These are phyloP conservation scores for Ocimum tenuiflorum DNA, from an alignment of 257 asterid genomes.

Conservation along the genomic window DNA sequence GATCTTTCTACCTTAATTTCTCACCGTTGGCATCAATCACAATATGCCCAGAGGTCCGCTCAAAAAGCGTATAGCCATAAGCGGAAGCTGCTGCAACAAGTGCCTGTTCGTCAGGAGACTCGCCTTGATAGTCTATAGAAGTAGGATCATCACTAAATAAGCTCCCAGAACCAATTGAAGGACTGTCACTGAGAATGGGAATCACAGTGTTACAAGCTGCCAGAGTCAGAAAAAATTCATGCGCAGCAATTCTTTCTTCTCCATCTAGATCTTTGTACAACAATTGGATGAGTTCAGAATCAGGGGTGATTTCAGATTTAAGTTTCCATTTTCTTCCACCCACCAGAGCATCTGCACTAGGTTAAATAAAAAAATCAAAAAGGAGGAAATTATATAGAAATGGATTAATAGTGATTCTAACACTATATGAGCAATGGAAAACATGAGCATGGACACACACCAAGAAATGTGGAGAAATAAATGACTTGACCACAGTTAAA, in stretches of 20 bases:
- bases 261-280: constrained; percentile 53
- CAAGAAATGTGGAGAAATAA: neutral
- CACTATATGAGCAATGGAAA: neutral
- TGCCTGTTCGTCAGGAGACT: constrained; percentile 99
- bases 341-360: constrained; percentile 29
- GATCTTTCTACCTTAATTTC: constrained; percentile 71
- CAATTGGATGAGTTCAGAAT: constrained; percentile 63
- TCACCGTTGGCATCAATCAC: constrained; percentile 89
- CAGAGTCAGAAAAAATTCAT: constrained; percentile 77
- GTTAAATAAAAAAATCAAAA: neutral
- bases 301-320: constrained; percentile 57
- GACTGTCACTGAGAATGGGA: constrained; percentile 58
- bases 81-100: constrained; percentile 90
- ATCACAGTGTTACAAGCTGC: constrained; percentile 96
- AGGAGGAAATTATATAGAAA: neutral
- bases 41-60: constrained; percentile 94
- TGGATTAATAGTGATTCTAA: neutral
- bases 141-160: constrained; percentile 24
- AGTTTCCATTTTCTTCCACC: constrained; percentile 63
- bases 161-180: constrained; percentile 34
- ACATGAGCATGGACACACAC: neutral
- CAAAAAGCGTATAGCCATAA: constrained; percentile 87
- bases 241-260: constrained; percentile 73
- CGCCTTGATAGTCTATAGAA: constrained; percentile 85
- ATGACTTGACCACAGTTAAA: neutral